A percentile compares a stretch with the other conserved stretches of the same genome.
phyloP scores from a whole-genome alignment of 2,329 filamentous ascomycete species.

The Penicillium sp. region DNA sequence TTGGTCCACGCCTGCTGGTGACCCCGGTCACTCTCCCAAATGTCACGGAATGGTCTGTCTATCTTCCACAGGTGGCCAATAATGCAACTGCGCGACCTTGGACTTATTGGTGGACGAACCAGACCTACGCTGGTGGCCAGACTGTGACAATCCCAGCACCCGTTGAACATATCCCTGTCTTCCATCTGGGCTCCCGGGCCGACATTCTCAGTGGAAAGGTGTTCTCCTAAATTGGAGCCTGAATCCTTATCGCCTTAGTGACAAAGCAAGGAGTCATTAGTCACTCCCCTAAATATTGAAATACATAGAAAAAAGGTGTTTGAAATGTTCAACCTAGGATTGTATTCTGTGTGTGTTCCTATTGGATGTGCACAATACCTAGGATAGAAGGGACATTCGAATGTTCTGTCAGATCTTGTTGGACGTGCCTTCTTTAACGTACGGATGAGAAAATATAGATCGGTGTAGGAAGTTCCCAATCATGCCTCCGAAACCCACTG shows the following conservation, averaged over 20 bases:
- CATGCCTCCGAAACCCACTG: no score
- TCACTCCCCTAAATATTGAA: no score
- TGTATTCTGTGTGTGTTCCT: no score
- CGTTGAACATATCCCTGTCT: slow-evolving; percentile 24
- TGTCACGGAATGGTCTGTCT: slow-evolving; percentile 38
- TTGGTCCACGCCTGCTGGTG: slow-evolving; percentile 37
- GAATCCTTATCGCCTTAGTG: background rate
- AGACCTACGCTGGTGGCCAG: slow-evolving; percentile 40
- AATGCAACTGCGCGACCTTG: slow-evolving; percentile 29
- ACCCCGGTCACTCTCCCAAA: slow-evolving; percentile 38
- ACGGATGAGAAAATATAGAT: no score
- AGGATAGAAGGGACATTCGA: no score
- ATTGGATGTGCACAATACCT: no score
- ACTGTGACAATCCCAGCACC: slow-evolving; percentile 37
- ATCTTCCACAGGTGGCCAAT: slow-evolving; percentile 30
- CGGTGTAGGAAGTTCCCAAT: no score
- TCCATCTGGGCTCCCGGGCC: slow-evolving; percentile 67
- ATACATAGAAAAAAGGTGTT: no score
- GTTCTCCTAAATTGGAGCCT: slow-evolving; percentile 3
- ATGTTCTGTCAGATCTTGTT: no score
- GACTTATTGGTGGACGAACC: slow-evolving; percentile 45
- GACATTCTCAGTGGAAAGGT: slow-evolving; percentile 61
- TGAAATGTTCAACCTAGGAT: no score
- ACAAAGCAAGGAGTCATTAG: no score
- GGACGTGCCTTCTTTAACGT: no score